These are phyloP conservation scores for Vicia faba DNA, from an alignment of 306 rosid species.

Conservation along the genomic window DNA sequence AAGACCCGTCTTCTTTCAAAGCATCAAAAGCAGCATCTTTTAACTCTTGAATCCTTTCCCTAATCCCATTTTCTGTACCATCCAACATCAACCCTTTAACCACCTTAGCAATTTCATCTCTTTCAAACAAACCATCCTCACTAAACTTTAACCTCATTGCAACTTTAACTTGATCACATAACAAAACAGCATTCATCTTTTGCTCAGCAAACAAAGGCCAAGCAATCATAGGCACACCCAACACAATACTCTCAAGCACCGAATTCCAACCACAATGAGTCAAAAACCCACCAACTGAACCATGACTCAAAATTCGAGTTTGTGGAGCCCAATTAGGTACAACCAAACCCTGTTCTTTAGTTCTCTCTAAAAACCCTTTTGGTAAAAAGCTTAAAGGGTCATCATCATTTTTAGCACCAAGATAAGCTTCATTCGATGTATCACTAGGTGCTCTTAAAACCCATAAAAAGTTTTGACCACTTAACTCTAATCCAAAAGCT, in stretches of 20 bases:
- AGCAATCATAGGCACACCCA: constrained; percentile 39
- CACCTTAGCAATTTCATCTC: constrained; percentile 31
- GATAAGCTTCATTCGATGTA: constrained; percentile 34
- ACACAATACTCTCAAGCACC: constrained; percentile 27
- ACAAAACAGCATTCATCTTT: constrained; percentile 32
- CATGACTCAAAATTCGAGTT: constrained; percentile 12
- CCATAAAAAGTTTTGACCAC: constrained; percentile 42
- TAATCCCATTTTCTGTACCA: neutral
- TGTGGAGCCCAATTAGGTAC: constrained; percentile 40
- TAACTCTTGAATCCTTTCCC: constrained; percentile 16
- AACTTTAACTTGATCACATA: constrained; percentile 29
- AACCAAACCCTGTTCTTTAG: constrained; percentile 27
- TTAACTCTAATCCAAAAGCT: constrained; percentile 42
- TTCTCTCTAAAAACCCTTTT: constrained; percentile 34
- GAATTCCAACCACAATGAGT: constrained; percentile 46
- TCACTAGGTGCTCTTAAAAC: constrained; percentile 40
- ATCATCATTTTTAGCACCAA: constrained; percentile 10
- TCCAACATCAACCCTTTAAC: constrained; percentile 2
- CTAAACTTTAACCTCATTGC: constrained; percentile 31
- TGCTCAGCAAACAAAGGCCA: constrained; percentile 42
- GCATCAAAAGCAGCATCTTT: constrained; percentile 25
- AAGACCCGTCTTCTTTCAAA: constrained; percentile 31
- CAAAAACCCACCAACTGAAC: constrained; percentile 35
- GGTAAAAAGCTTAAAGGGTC: constrained; percentile 36
- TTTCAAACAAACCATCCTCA: constrained; percentile 13